Percentiles rank a stretch among this genome's conserved stretches.
These are phyloP conservation scores for Ganoderma boninense DNA, from an alignment of 1,284 basidiomycete genomes.

Conservation along the genomic window DNA sequence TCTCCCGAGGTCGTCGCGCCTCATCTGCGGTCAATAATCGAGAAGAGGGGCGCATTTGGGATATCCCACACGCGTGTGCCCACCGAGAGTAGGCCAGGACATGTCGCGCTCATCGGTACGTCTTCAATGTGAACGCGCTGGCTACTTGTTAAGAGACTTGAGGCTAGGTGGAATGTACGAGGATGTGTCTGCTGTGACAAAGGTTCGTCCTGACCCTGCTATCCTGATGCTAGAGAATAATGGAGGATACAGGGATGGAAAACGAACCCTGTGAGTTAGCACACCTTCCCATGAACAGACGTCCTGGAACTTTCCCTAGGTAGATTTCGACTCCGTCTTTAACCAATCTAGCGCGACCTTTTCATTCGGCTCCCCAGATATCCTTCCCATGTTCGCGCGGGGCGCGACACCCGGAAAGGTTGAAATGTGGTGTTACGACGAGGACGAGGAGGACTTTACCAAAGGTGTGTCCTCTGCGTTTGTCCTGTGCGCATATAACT, in stretches of 20 bases:
- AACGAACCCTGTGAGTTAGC: slow-evolving; percentile 78
- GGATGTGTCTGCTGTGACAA: slow-evolving; percentile 90
- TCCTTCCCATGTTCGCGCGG: slow-evolving; percentile 87
- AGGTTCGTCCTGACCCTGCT: slow-evolving; percentile 52
- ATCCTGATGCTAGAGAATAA: slow-evolving; percentile 7
- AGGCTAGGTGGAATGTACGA: slow-evolving; percentile 86
- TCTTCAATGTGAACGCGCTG: slow-evolving; percentile 1
- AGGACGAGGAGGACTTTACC: slow-evolving; percentile 86
- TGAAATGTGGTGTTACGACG: slow-evolving; percentile 80
- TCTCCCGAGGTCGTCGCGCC: slow-evolving; percentile 79
- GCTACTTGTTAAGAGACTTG: not conserved
- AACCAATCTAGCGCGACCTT: slow-evolving; percentile 85
- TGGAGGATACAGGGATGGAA: slow-evolving; percentile 77
- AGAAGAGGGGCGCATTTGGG: slow-evolving; percentile 80
- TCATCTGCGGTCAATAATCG: slow-evolving; percentile 72
- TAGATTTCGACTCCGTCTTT: slow-evolving; percentile 90
- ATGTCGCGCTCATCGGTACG: slow-evolving; percentile 87
- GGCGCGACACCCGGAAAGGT: slow-evolving; percentile 80
- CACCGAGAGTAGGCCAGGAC: slow-evolving; percentile 90
- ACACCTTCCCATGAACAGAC: not conserved
- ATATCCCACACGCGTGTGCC: slow-evolving; percentile 90
- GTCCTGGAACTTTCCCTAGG: slow-evolving; percentile 48
- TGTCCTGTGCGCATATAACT: not conserved
- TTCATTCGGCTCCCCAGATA: slow-evolving; percentile 91
- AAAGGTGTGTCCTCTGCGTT: slow-evolving; percentile 58